Evolutionary conservation across 257 asterid genomes (phyloP), one percentile per base, ranked within the genome.

Genomic region (Solanum medicagineum): DNA sequence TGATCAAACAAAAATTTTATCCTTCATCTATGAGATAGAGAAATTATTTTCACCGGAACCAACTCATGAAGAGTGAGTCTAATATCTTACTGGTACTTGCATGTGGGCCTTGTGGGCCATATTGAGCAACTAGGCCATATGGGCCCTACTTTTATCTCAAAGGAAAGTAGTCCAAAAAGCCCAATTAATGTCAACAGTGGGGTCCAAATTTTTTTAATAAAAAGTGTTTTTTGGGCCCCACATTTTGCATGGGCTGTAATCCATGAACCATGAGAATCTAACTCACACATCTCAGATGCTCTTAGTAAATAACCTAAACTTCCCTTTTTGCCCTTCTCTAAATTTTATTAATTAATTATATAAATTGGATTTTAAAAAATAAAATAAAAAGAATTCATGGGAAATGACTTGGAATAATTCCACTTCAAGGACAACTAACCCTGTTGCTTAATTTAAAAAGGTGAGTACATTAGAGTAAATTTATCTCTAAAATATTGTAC

Each of bases 211-310:
- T 45, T 80, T 80, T 84, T 83, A 84, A 29, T 24, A 80, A 54
- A 49, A 16, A 84, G 81, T 56, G 1, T 4, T 29, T 29, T 1
- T 9, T 13, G 17, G 81, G 79, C 81, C 47, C 81, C 84, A 83
- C 56, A 44, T 70, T 53, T 75, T 47, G 32, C 24, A 85, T 87
- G 87, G 88, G 86, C 89, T 85, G 87, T 84, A 87, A 81, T 65
- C 86, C 89, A 89, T 70, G 70, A 47, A 73, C 36, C 22, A 13
- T 36, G 42, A 84, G 59, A 66, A 79, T 45, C 83, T 79, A 51
- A 70, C 83, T 19, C 60, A 36, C 63, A 69, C 44, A 54, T 0
- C 62, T 56, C 86, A 36, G 36, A 66, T 71, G 17, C 66, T 49
- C 55, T 60, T 47, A 57, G 8, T 57, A 59, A 22, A 26, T 9